These are phyloP conservation scores for Phytophthora constricta DNA, from an alignment of 352 stramenopile species.

Conservation along the genomic window DNA sequence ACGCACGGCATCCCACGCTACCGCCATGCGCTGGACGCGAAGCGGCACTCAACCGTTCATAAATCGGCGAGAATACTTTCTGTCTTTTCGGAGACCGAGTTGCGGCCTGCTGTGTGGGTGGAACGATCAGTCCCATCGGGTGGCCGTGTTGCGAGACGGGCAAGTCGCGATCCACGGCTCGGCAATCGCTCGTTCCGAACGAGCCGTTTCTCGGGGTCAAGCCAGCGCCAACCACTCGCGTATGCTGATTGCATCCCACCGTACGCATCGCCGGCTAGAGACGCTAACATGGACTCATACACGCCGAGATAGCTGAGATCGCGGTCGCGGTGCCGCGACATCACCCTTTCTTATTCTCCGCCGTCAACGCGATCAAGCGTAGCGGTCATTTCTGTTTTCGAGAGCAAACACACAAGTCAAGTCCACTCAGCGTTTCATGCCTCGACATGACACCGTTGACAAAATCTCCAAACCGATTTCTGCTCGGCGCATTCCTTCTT, in stretches of 20 bases:
- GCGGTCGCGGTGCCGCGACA: neutral
- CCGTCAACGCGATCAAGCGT: neutral
- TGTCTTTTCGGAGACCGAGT: neutral
- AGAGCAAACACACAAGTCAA: neutral
- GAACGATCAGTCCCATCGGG: neutral
- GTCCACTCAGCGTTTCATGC: neutral
- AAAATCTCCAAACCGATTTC: neutral
- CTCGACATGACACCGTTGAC: neutral
- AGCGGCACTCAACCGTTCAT: neutral
- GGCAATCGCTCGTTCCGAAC: neutral
- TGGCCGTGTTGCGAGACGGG: neutral
- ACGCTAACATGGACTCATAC: neutral
- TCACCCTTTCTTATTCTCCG: neutral
- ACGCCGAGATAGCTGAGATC: neutral
- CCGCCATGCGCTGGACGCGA: neutral
- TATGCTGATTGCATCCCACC: neutral
- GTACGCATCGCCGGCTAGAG: neutral
- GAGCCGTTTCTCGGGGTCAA: neutral
- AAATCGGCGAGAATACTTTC: neutral
- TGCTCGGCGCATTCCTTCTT: constrained; percentile 3
- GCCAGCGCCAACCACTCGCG: neutral
- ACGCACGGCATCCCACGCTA: neutral
- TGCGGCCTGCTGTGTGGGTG: neutral
- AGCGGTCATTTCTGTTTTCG: neutral
- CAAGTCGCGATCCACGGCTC: constrained; percentile 4